These are phyloP conservation scores for Oxyria digyna DNA, from an alignment of 148 eudicot species.

Conservation along the genomic window DNA sequence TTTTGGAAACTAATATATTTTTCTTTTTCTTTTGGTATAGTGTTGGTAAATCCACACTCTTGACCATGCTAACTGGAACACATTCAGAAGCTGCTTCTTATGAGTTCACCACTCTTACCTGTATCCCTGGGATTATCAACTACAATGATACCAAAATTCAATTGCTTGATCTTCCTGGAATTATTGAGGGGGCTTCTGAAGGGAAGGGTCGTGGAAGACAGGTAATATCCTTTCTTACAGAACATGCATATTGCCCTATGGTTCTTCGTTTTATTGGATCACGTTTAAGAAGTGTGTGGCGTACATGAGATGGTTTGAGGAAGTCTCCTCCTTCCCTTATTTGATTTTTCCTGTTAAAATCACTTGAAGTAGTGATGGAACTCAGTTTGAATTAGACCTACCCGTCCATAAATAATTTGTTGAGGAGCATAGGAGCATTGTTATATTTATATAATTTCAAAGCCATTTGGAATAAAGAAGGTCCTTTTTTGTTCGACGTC, in stretches of 20 bases:
- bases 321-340: background rate
- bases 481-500: background rate
- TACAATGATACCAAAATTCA: conserved; percentile 97
- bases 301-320: background rate
- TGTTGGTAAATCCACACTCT: conserved; percentile 96
- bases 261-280: background rate
- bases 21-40: conserved; percentile 26
- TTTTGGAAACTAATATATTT: background rate
- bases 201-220: conserved; percentile 99
- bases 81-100: conserved; percentile 98
- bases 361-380: background rate
- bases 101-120: conserved; percentile 97
- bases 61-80: conserved; percentile 93
- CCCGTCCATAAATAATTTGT: background rate
- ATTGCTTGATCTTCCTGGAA: conserved; percentile 99
- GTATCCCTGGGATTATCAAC: conserved; percentile 94
- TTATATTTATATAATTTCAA: background rate
- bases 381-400: background rate
- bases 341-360: background rate
- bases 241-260: background rate
- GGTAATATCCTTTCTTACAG: conserved; percentile 24
- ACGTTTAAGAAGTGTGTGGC: background rate
- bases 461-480: background rate
- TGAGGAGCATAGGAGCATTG: background rate
- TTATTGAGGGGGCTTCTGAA: conserved; percentile 99